These are phyloP conservation scores for Candida sphagnicola DNA, from an alignment of 805 yeast species.

Conservation along the genomic window DNA sequence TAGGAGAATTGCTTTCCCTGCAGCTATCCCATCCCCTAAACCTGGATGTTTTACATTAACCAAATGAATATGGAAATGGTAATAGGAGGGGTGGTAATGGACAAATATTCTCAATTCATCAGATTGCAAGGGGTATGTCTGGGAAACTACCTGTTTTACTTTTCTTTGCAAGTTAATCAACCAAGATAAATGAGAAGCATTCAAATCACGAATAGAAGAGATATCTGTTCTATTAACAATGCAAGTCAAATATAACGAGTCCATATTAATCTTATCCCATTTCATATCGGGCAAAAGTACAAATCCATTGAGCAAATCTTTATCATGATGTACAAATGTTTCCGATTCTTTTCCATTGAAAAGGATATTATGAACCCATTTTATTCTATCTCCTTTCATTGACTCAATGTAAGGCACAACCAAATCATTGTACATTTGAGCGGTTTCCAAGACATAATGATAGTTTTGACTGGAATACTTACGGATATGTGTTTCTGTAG, in stretches of 20 bases:
- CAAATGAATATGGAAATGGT: conserved; percentile 91
- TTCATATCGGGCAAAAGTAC: conserved; percentile 91
- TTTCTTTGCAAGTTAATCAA: conserved; percentile 44
- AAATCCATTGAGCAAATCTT: conserved; percentile 54
- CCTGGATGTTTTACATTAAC: conserved; percentile 72
- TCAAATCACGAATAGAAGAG: conserved; percentile 72
- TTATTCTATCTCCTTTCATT: conserved; percentile 71
- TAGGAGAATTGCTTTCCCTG: conserved; percentile 77
- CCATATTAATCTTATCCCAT: conserved; percentile 79
- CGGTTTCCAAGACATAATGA: conserved; percentile 75
- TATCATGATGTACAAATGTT: conserved; percentile 64
- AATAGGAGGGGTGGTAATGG: conserved; percentile 95
- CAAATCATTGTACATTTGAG: conserved; percentile 56
- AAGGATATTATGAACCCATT: conserved; percentile 88
- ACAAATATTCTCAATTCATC: conserved; percentile 73
- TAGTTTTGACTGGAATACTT: conserved; percentile 63
- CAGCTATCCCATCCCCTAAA: conserved; percentile 59
- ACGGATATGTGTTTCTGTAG: conserved; percentile 76
- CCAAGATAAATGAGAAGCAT: conserved; percentile 52
- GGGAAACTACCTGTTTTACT: conserved; percentile 43
- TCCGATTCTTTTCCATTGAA: conserved; percentile 82
- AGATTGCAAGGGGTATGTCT: conserved; percentile 35
- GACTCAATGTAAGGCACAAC: conserved; percentile 76
- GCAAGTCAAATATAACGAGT: conserved; percentile 71
- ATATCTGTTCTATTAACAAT: conserved; percentile 70